Conservation (phyloP, 345 rosid genomes). For the Eucalyptus decipiens region DNA sequence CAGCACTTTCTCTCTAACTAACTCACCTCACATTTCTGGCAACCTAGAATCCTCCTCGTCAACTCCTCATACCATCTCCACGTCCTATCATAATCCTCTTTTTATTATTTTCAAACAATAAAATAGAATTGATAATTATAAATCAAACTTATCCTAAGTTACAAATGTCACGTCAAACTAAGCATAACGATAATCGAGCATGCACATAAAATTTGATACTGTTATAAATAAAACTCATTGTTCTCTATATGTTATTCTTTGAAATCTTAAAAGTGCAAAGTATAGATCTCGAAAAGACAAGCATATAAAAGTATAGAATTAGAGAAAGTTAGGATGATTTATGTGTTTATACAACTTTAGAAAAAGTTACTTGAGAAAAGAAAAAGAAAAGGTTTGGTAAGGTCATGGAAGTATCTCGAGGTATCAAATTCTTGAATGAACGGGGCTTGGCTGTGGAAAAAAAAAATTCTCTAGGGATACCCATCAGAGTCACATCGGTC, state of each 20-base stretch:
- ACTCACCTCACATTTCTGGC: background rate
- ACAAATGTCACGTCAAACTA: background rate
- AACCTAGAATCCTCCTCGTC: background rate
- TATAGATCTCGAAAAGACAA: background rate
- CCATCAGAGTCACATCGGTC: background rate
- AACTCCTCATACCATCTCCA: background rate
- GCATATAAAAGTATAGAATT: background rate
- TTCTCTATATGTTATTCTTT: background rate
- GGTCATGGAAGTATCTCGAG: background rate
- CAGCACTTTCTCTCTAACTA: background rate
- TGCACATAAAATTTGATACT: background rate
- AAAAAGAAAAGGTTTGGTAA: background rate
- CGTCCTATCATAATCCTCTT: background rate
- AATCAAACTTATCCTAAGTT: background rate
- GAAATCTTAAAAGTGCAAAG: background rate
- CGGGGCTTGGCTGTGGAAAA: background rate
- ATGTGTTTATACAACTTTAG: background rate
- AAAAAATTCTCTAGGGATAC: background rate
- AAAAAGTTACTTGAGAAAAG: background rate
- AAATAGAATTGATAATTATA: background rate
- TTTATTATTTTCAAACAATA: background rate
- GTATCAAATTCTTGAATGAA: background rate
- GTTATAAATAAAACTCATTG: background rate
- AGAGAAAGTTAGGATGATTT: background rate
- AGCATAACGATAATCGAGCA: rapidly evolving